Evolutionary conservation across 148 eudicot genomes (phyloP).

Genomic region (Rhododendron ferrugineum): DNA sequence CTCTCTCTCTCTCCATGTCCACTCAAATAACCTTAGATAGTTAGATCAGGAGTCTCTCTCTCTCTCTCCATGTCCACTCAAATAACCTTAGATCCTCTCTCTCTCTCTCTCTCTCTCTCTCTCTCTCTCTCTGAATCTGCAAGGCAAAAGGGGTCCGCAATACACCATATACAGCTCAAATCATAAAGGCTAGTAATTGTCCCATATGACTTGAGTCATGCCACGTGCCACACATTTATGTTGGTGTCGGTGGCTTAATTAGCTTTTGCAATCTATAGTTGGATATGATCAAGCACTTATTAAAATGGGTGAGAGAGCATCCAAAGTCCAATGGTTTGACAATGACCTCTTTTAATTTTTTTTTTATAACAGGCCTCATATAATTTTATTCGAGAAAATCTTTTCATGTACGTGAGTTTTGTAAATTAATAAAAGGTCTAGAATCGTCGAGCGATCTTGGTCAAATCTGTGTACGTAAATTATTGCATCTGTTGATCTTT

Average conservation of each 20-base stretch:
- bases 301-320: not conserved
- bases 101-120: constrained; percentile 8
- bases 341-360: not conserved
- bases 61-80: not conserved
- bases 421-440: no score
- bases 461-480: no score
- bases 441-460: no score
- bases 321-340: constrained; percentile 1
- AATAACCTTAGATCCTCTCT: not conserved
- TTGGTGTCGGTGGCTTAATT: constrained; percentile 12
- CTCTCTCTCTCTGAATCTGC: not conserved
- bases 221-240: not conserved
- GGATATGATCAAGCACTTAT: not conserved
- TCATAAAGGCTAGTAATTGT: not conserved
- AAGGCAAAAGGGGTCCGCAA: not conserved
- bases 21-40: not conserved
- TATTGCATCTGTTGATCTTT: not conserved
- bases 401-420: no score
- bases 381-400: not conserved
- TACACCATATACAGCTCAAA: not conserved
- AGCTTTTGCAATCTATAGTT: constrained; percentile 5
- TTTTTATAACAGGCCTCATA: not conserved
- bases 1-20: not conserved
- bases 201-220: not conserved
- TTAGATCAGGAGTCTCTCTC: no score